Conservation (phyloP, 2,329 filamentous ascomycete species). For the Cordyceps farinosa region DNA sequence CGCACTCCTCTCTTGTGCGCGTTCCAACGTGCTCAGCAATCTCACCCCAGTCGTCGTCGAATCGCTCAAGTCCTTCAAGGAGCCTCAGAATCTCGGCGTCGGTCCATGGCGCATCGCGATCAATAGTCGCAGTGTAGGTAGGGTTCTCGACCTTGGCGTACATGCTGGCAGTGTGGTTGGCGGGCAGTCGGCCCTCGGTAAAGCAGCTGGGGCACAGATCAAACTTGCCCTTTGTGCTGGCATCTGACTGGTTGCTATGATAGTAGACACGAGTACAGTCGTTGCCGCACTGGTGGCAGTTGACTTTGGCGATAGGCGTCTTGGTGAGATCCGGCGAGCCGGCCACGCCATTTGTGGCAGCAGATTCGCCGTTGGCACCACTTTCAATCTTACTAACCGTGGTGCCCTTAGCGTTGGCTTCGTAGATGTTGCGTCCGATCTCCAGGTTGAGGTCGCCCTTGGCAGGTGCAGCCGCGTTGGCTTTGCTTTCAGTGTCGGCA, state of each 20-base stretch:
- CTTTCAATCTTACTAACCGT: conserved; percentile 67
- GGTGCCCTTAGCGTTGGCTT: conserved; percentile 75
- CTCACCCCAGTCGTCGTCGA: conserved; percentile 92
- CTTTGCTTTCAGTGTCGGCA: conserved; percentile 69
- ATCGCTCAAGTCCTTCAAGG: conserved; percentile 85
- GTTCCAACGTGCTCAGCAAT: conserved; percentile 91
- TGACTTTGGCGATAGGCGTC: conserved; percentile 63
- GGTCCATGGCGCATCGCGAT: conserved; percentile 85
- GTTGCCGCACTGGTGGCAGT: conserved; percentile 88
- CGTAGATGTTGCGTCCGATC: conserved; percentile 91
- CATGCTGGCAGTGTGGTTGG: conserved; percentile 71
- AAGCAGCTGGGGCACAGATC: conserved; percentile 92
- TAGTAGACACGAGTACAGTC: conserved; percentile 72
- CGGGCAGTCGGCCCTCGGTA: conserved; percentile 77
- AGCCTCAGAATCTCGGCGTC: conserved; percentile 86
- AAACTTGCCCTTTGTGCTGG: conserved; percentile 68
- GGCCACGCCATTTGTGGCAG: conserved; percentile 61
- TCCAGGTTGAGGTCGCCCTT: conserved; percentile 89
- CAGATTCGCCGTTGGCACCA: conserved; percentile 73
- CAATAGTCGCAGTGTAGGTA: conserved; percentile 72
- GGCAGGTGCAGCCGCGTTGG: conserved; percentile 58
- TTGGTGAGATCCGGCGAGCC: conserved; percentile 61
- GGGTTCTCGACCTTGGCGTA: conserved; percentile 89
- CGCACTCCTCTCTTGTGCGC: conserved; percentile 90
- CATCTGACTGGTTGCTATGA: conserved; percentile 53